Conservation (phyloP, 2,329 filamentous ascomycete species). For the Sporothrix protearum region DNA sequence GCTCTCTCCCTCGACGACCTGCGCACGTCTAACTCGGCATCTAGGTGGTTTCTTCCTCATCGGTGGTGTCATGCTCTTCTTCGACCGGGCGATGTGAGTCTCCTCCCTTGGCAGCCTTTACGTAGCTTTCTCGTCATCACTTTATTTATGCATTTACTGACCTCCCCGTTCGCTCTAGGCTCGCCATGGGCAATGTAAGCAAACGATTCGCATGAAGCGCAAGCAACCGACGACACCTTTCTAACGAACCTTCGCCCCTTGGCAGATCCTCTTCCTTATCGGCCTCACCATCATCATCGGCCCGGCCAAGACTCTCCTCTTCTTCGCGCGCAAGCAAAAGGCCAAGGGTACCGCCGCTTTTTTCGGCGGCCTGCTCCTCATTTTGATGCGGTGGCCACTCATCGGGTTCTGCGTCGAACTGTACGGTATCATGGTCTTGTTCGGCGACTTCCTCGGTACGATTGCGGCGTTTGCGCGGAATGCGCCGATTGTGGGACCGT, state of each 20-base stretch:
- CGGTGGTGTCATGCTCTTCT: conserved; percentile 93
- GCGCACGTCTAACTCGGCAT: not conserved
- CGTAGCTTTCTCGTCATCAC: not conserved
- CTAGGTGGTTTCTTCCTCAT: conserved; percentile 91
- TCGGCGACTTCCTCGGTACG: conserved; percentile 93
- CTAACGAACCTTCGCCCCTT: conserved; percentile 1
- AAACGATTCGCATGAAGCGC: not conserved
- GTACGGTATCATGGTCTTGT: conserved; percentile 89
- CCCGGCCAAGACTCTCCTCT: conserved; percentile 80
- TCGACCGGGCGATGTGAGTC: conserved; percentile 88
- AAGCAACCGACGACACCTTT: not conserved
- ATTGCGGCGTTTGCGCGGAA: conserved; percentile 84
- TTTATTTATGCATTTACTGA: not conserved
- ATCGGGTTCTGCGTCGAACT: conserved; percentile 86
- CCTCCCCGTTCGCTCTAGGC: conserved; percentile 51
- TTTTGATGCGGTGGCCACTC: conserved; percentile 85
- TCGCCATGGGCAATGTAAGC: conserved; percentile 93
- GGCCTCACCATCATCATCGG: conserved; percentile 96
- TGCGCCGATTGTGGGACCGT: conserved; percentile 80
- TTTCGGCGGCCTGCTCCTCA: conserved; percentile 75
- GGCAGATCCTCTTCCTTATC: conserved; percentile 92
- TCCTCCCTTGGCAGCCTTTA: not conserved
- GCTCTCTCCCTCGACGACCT: not conserved
- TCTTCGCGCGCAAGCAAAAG: conserved; percentile 94
- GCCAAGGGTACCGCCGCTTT: conserved; percentile 88